Conservation (phyloP, 139 green algal species). For the Closterium sp. region DNA sequence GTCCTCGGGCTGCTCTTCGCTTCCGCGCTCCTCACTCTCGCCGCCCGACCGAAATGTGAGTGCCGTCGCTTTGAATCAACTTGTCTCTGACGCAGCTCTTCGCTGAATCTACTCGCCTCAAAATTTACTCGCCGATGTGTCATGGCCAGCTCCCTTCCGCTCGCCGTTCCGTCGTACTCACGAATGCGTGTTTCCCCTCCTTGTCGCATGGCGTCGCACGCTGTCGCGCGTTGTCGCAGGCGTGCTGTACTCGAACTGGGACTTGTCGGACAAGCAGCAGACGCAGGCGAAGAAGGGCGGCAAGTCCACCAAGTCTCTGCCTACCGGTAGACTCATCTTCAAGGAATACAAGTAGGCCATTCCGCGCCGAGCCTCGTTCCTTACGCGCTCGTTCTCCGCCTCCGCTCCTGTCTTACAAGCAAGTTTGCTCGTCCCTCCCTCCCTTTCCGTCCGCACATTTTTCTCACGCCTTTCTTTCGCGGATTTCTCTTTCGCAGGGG, state of each 20-base stretch:
- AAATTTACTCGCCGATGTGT: too few species aligned
- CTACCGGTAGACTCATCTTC: not conserved
- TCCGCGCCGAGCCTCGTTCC: not conserved
- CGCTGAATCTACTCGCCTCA: too few species aligned
- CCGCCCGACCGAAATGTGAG: too few species aligned
- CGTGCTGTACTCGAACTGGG: not conserved
- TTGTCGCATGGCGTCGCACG: too few species aligned
- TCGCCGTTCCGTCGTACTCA: not conserved
- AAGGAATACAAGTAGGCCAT: not conserved
- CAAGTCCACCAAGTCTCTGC: not conserved
- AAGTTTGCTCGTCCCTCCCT: too few species aligned
- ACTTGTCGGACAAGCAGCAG: not conserved
- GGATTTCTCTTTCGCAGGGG: not conserved
- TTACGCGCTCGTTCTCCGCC: too few species aligned
- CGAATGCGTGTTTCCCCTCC: not conserved
- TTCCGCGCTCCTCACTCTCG: not conserved
- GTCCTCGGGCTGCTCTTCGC: not conserved
- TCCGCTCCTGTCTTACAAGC: too few species aligned
- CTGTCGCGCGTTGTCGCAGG: too few species aligned
- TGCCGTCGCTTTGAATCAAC: too few species aligned
- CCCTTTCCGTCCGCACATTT: not conserved
- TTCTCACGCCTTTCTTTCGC: not conserved
- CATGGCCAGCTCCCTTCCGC: too few species aligned
- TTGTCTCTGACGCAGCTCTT: too few species aligned
- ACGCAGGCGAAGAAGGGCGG: not conserved